phyloP scores from a whole-genome alignment of 78 protist species.

The Emiliania huxleyi region DNA sequence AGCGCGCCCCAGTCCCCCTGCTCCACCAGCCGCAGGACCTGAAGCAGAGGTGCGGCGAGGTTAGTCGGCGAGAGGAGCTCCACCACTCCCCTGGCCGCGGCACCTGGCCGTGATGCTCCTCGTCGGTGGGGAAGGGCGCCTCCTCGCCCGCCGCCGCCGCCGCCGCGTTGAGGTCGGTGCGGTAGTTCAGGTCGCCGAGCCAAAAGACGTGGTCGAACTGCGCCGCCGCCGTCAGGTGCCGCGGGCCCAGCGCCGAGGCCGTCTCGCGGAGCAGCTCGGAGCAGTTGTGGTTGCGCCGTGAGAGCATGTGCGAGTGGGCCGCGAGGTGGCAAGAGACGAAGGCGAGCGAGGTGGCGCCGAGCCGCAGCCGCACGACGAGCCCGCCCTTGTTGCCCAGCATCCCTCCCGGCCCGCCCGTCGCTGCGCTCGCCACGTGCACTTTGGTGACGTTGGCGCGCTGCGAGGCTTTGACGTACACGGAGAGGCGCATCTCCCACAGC shows the following conservation, averaged over 20 bases:
- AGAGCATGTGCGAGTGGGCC: conserved; percentile 67
- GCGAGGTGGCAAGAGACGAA: conserved; percentile 81
- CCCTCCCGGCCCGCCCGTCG: conserved; percentile 54
- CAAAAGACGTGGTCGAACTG: conserved; percentile 79
- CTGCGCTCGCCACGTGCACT: conserved; percentile 10
- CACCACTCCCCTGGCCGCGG: no score
- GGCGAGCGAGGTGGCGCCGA: conserved; percentile 59
- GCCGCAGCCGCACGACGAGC: conserved; percentile 49
- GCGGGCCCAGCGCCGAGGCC: conserved; percentile 28
- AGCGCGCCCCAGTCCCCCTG: conserved; percentile 23
- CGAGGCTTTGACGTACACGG: not conserved
- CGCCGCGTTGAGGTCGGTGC: conserved; percentile 59
- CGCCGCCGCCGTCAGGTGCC: conserved; percentile 11
- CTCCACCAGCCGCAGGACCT: not conserved
- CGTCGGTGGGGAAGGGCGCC: conserved; percentile 55
- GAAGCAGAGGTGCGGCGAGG: no score
- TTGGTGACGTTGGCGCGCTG: not conserved
- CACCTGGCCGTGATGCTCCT: conserved; percentile 23
- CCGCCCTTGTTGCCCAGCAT: conserved; percentile 88
- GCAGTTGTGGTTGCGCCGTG: conserved; percentile 62
- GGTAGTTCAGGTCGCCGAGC: conserved; percentile 87
- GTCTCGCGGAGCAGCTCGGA: conserved; percentile 58
- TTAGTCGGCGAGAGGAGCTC: no score
- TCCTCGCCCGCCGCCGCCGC: not conserved
- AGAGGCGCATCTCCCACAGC: conserved; percentile 38